These are phyloP conservation scores for Rhodotorula kratochvilovae DNA, from an alignment of 768 basidiomycete species.

Conservation along the genomic window DNA sequence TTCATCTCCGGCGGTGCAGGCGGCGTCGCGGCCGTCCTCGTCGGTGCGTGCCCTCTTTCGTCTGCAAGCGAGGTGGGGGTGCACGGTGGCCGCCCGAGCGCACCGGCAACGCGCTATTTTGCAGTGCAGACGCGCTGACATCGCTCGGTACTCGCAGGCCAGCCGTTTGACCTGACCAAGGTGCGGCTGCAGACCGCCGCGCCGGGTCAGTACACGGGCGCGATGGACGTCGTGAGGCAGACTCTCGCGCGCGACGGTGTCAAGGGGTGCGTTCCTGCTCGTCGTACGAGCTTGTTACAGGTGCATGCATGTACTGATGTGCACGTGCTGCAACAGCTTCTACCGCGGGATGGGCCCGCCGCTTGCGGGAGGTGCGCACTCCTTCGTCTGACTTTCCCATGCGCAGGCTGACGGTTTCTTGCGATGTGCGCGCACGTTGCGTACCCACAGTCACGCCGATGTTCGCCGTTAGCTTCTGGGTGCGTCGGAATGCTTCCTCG, in stretches of 20 bases:
- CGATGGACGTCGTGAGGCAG: slow-evolving; percentile 87
- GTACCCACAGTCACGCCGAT: slow-evolving; percentile 84
- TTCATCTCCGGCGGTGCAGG: slow-evolving; percentile 94
- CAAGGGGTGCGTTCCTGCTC: slow-evolving; percentile 58
- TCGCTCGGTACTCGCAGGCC: slow-evolving; percentile 55
- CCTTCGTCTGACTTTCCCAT: background rate
- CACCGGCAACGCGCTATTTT: background rate
- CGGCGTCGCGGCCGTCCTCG: slow-evolving; percentile 77
- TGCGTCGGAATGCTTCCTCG: slow-evolving; percentile 47
- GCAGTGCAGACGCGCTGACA: background rate
- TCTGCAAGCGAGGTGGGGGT: background rate
- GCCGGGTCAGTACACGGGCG: slow-evolving; percentile 82
- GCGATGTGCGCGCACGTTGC: background rate
- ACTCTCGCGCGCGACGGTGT: slow-evolving; percentile 85
- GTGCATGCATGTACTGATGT: background rate
- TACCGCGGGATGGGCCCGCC: slow-evolving; percentile 61
- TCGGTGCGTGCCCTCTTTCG: slow-evolving; percentile 62
- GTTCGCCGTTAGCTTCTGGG: slow-evolving; percentile 98
- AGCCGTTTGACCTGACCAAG: slow-evolving; percentile 96
- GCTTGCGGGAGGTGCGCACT: slow-evolving; percentile 18
- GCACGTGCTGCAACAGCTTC: slow-evolving; percentile 54
- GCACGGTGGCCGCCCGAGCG: background rate
- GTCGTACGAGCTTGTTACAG: background rate
- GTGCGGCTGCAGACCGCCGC: slow-evolving; percentile 90
- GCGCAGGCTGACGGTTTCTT: background rate